Evolutionary conservation across 305 asterid species (phyloP).

Genomic region (Solanum chacoense): DNA sequence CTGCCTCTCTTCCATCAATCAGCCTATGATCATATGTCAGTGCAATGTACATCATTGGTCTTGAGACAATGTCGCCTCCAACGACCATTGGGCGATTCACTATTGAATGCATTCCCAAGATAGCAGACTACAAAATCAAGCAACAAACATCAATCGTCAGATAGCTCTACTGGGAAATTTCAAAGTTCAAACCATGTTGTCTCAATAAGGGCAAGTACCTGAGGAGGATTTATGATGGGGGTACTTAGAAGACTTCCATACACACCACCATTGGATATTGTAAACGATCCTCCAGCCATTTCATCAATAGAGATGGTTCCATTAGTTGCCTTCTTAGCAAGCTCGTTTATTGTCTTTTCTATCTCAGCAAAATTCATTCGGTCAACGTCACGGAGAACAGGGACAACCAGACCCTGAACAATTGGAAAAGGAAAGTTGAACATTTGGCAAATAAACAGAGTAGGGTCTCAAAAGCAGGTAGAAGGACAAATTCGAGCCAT

Average conservation of each 20-base stretch:
- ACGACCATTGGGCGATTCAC: slow-evolving; percentile 99
- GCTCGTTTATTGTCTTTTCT: slow-evolving; percentile 76
- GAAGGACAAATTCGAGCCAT: neutral
- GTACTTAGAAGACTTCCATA: slow-evolving; percentile 98
- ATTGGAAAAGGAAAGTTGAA: neutral
- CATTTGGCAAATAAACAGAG: neutral
- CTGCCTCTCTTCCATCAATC: slow-evolving; percentile 99
- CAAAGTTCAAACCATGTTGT: neutral
- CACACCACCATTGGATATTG: slow-evolving; percentile 97
- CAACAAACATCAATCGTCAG: neutral
- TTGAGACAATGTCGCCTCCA: slow-evolving; percentile 71
- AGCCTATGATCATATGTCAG: slow-evolving; percentile 97
- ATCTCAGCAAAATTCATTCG: slow-evolving; percentile 91
- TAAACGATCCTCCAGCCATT: slow-evolving; percentile 98
- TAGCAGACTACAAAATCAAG: slow-evolving; percentile 59
- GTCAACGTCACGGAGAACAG: slow-evolving; percentile 84
- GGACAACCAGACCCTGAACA: slow-evolving; percentile 92
- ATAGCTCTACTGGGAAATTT: neutral
- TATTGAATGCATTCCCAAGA: slow-evolving; percentile 96
- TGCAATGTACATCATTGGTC: slow-evolving; percentile 98
- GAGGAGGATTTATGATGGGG: slow-evolving; percentile 99
- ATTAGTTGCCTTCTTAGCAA: slow-evolving; percentile 81
- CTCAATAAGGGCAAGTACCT: slow-evolving; percentile 35
- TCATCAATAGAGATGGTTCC: slow-evolving; percentile 96
- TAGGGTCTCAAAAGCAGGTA: neutral